These are phyloP conservation scores for Puccinia coronata DNA, from an alignment of 1,284 basidiomycete genomes.

Conservation along the genomic window DNA sequence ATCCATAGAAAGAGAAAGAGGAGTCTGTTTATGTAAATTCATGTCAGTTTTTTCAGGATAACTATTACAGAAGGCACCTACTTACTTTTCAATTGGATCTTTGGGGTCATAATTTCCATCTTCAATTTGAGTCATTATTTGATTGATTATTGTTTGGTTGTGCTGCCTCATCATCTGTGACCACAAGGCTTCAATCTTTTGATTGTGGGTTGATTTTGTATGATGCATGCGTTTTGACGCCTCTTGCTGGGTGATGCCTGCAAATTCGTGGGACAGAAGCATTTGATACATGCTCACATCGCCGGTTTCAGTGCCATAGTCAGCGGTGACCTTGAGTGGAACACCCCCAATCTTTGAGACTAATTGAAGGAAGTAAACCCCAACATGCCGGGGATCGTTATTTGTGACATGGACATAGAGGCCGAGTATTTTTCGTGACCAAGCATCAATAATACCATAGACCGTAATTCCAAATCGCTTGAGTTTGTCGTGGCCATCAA, in stretches of 20 bases:
- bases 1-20: neutral
- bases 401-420: conserved; percentile 7
- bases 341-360: conserved; percentile 9
- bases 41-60: neutral
- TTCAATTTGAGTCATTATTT: neutral
- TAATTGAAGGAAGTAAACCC: conserved; percentile 10
- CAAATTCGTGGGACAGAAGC: neutral
- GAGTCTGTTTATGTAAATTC: neutral
- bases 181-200: neutral
- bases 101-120: conserved; percentile 7
- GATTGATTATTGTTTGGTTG: neutral
- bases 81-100: neutral
- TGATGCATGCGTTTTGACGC: neutral
- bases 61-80: neutral
- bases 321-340: neutral
- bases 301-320: conserved; percentile 1
- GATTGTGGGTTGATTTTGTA: neutral
- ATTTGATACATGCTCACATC: neutral
- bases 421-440: conserved; percentile 28
- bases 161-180: neutral
- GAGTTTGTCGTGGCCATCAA: too few relatives aligned
- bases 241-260: neutral
- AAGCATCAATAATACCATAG: conserved; percentile 31
- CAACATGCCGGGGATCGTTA: conserved; percentile 22
- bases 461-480: too few relatives aligned